Base-by-base conservation (phyloP, 164 flowering plant genomes). In the Kingdonia uniflora region DNA sequence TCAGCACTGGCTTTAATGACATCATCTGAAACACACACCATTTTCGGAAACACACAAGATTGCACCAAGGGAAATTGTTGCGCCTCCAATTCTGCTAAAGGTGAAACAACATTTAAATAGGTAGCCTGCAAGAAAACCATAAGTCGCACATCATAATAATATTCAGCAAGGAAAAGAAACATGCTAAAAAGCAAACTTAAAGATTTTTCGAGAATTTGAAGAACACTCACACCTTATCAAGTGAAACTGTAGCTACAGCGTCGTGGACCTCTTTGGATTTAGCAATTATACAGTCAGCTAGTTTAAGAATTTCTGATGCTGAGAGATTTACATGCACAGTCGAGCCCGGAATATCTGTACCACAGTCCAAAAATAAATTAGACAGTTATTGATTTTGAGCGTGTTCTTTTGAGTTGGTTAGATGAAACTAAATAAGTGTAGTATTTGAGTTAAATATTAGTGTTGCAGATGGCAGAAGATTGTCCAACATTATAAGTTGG, bases 1-100 rank as follows among this genome's bases (percentile, higher is more conserved):
- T 86, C 92, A 57, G 75, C 78, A 69, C 99, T 86, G 10, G 99
- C 97, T 73, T 80, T 81, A 19, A 81, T 74, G 23, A 86, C 78
- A 48, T 77, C 97, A 43, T 79, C 90, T 6, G 76, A 74, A 54
- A 70, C 33, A 7, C 87, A 67, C 15, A 89, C 87, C 68, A 88
- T 65, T 61, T 80, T 86, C 12, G 83, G 99, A 55, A 94, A 78
- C 20, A 80, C 54, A 59, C 99, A 94, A 38, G 95, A 86, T 41
- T 88, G 99, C 25, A 94, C 65, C 59, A 84, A 58, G 1, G 99
- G 86, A 50, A 81, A 86, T 37, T 89, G 95, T 14, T 70, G 63
- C 16, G 90, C 87, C 66, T 89, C 95, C 29, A 88, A 62, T 45
- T 89, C 96, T 13, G 86, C 87, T 52, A 94, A 61, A n/a, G 95